phyloP scores from a whole-genome alignment of 2,329 filamentous ascomycete genomes.

The Ascochyta fabae region DNA sequence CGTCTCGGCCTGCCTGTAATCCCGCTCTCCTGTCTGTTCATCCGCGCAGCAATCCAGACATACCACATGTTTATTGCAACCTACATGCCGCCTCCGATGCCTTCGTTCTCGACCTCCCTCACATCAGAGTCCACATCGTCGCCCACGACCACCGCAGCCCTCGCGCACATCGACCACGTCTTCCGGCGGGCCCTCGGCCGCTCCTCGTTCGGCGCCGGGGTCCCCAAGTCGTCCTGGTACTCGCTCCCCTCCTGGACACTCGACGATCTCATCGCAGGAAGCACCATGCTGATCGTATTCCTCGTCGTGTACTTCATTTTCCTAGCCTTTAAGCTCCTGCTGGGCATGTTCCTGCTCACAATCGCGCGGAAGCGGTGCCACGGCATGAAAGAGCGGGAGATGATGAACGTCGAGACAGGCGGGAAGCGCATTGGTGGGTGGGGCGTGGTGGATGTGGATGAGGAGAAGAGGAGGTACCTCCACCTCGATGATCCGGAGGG shows the following conservation, averaged over 20 bases:
- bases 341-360: constrained; percentile 85
- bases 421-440: constrained; percentile 81
- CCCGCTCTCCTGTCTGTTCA: constrained; percentile 91
- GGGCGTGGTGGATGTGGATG: constrained; percentile 85
- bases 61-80: constrained; percentile 98
- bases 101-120: constrained; percentile 70
- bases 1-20: constrained; percentile 90
- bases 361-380: constrained; percentile 81
- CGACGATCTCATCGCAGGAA: constrained; percentile 75
- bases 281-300: constrained; percentile 87
- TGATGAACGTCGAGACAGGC: constrained; percentile 64
- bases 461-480: constrained; percentile 84
- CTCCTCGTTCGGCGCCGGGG: constrained; percentile 64
- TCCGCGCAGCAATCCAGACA: constrained; percentile 91
- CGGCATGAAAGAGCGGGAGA: constrained; percentile 76
- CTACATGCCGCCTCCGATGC: constrained; percentile 76
- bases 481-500: constrained; percentile 84
- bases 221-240: constrained; percentile 43
- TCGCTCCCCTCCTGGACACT: constrained; percentile 59
- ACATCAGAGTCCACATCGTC: constrained; percentile 60
- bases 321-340: constrained; percentile 78
- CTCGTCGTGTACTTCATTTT: constrained; percentile 84
- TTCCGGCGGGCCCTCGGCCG: constrained; percentile 79
- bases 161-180: constrained; percentile 79
- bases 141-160: constrained; percentile 75